Evolutionary conservation across 2,329 filamentous ascomycete genomes (phyloP), one percentile per base, ranked within the genome.

Genomic region (Bisporella sp.): DNA sequence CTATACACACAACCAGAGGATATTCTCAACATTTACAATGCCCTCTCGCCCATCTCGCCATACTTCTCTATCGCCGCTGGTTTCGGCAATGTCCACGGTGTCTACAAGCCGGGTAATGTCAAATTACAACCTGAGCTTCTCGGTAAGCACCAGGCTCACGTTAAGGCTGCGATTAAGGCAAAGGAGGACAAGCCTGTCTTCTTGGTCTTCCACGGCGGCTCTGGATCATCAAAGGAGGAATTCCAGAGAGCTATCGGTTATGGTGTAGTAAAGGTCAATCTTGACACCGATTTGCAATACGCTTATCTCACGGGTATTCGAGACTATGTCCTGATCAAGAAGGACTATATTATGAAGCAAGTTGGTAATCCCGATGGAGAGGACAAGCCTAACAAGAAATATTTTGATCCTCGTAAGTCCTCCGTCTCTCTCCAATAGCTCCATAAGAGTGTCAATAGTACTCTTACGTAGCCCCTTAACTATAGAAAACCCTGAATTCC

Each of bases 341-440:
- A 95, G 76, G 92, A 96, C 64, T 99, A 97, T 79, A 75, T 99
- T 62, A 74, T 80, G 75, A 82, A 78, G 54, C 81, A 89, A 66
- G 86, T 99, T 62, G 93, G 93, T 66, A 99, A 97, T 81, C 92
- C 92, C 59, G 91, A 97, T 46, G 91, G 92, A 54, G 84, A 82
- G 21, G 89, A 96, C 76, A 97, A 97, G 86, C 92, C 93, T 68
- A 99, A 99, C 84, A 99, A 99, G 88, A 97, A 96, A 77, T 85
- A 77, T 76, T 90, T 87, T 64, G 84, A 87, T 62, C 71, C 57
- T 49, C 21, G 21, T 21, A 21, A 21, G 21, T 21, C 21, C 21
- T 21, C 21, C 21, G 21, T 21, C 21, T 21, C 21, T 21, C 21
- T 21, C 21, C 21, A 21, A 21, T 21, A 21, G 21, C 21, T 21